A percentile compares a stretch with the other conserved stretches of the same genome.
Evolutionary conservation across 1,284 basidiomycete species (phyloP).

Genomic region (Marasmius sp.): DNA sequence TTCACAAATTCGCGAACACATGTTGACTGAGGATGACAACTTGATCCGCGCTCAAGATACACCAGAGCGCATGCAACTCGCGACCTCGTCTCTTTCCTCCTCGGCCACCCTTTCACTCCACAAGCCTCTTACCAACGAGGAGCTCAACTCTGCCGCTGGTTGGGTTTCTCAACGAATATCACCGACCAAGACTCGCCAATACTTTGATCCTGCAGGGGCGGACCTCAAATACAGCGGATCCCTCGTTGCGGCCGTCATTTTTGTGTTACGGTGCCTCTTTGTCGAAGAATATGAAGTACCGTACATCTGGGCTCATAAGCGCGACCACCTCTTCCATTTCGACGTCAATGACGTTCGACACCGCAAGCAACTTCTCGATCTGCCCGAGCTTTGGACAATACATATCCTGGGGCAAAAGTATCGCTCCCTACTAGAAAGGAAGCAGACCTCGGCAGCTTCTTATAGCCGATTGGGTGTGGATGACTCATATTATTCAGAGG

Average conservation of each 20-base stretch:
- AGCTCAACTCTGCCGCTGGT: conserved; percentile 80
- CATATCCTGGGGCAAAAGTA: conserved; percentile 85
- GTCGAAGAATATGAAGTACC: conserved; percentile 91
- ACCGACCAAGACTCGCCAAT: conserved; percentile 73
- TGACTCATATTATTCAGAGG: conserved; percentile 74
- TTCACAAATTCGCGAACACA: conserved; percentile 88
- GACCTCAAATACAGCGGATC: conserved; percentile 62
- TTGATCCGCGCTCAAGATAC: conserved; percentile 88
- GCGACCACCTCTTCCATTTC: conserved; percentile 86
- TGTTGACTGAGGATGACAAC: conserved; percentile 95
- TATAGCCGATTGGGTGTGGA: conserved; percentile 65
- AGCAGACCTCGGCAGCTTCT: conserved; percentile 58
- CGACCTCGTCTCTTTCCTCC: conserved; percentile 79
- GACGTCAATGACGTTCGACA: conserved; percentile 54
- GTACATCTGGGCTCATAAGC: conserved; percentile 92
- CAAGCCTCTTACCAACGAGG: conserved; percentile 64
- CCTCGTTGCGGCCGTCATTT: conserved; percentile 80
- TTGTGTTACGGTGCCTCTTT: conserved; percentile 83
- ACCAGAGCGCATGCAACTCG: conserved; percentile 96
- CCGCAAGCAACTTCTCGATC: conserved; percentile 67
- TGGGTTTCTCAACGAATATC: conserved; percentile 91
- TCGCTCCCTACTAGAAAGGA: conserved; percentile 79
- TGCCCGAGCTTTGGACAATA: conserved; percentile 87
- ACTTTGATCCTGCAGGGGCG: conserved; percentile 64
- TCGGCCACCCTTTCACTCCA: conserved; percentile 68